phyloP scores from a whole-genome alignment of 208 protist genomes.

The Eutreptiella sp. region DNA sequence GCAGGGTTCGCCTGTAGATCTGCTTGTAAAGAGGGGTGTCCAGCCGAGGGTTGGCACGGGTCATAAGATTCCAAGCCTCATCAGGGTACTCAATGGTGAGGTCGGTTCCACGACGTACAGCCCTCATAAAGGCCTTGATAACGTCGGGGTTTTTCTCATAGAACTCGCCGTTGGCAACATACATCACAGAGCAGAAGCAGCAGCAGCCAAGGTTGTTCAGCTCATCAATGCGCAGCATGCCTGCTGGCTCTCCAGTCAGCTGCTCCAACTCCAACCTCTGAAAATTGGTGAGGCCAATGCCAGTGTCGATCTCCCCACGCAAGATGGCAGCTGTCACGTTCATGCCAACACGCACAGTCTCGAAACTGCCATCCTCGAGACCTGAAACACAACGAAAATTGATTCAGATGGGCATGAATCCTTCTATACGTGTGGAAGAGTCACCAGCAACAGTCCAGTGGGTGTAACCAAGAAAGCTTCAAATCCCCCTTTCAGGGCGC shows the following conservation, averaged over 20 bases:
- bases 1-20: conserved; percentile 19
- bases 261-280: conserved; percentile 9
- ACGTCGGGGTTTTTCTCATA: not conserved
- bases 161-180: conserved; percentile 23
- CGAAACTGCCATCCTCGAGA: no score
- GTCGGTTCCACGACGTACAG: conserved; percentile 12
- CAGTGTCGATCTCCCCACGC: conserved; percentile 11
- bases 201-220: conserved; percentile 19
- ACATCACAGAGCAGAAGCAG: conserved; percentile 25
- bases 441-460: no score
- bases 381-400: no score
- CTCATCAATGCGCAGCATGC: conserved; percentile 8
- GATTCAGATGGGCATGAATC: no score
- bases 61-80: conserved; percentile 16
- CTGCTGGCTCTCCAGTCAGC: conserved; percentile 4
- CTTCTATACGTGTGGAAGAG: no score
- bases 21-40: conserved; percentile 11
- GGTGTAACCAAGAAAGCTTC: no score
- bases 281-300: conserved; percentile 14
- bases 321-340: conserved; percentile 6
- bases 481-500: no score
- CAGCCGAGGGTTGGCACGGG: conserved; percentile 18
- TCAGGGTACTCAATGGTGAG: conserved; percentile 27
- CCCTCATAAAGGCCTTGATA: conserved; percentile 12
- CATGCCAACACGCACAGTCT: conserved; percentile 7